A percentile compares a stretch with the other conserved stretches of the same genome.
Evolutionary conservation across 768 basidiomycete species (phyloP).

Genomic region (Amanita inopinata): DNA sequence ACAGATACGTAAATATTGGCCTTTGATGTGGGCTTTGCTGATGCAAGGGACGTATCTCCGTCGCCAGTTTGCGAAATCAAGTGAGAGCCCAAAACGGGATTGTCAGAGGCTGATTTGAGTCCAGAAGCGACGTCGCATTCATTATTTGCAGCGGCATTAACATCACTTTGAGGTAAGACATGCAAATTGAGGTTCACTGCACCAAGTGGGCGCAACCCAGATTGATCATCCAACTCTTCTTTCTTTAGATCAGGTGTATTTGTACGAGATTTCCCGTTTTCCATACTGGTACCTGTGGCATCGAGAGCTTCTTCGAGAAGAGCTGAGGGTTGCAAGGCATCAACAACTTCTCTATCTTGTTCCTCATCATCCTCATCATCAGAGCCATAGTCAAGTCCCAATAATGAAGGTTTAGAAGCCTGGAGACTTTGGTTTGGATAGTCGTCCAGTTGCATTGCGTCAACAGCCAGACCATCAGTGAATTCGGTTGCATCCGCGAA

Average conservation of each 20-base stretch:
- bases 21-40: conserved; percentile 32
- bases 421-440: conserved; percentile 12
- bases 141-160: conserved; percentile 4
- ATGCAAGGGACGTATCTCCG: conserved; percentile 20
- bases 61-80: conserved; percentile 33
- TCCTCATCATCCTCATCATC: conserved; percentile 62
- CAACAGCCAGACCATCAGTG: conserved; percentile 13
- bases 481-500: conserved; percentile 23
- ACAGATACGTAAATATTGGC: conserved; percentile 42
- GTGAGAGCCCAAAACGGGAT: conserved; percentile 42
- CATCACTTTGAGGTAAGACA: conserved; percentile 15
- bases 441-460: conserved; percentile 20
- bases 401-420: conserved; percentile 21
- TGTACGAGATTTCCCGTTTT: conserved; percentile 15
- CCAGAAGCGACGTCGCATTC: conserved; percentile 18
- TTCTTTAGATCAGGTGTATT: conserved; percentile 12
- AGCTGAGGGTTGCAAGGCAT: conserved; percentile 45
- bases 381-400: conserved; percentile 47
- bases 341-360: conserved; percentile 43
- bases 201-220: not conserved
- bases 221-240: conserved; percentile 10
- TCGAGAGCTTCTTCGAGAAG: conserved; percentile 53
- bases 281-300: conserved; percentile 15
- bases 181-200: conserved; percentile 10
- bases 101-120: conserved; percentile 45